A percentile compares a stretch with the other conserved stretches of the same genome.
phyloP scores from a whole-genome alignment of 2,329 filamentous ascomycete species.

The Pezicula radicicola region DNA sequence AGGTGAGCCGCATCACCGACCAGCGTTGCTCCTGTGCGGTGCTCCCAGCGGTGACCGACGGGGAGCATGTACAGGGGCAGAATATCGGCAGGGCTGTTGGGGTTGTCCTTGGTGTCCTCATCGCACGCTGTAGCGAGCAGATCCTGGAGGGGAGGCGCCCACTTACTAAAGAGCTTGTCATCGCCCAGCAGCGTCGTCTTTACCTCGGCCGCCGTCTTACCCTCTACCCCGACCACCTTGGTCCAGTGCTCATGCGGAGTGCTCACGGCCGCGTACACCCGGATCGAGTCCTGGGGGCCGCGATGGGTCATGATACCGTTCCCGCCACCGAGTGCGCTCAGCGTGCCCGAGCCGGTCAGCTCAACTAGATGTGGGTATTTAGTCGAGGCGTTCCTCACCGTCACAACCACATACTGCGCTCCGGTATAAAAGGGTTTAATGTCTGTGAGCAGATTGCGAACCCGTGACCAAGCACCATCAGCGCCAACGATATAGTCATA shows the following conservation, averaged over 20 bases:
- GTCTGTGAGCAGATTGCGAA: constrained; percentile 26
- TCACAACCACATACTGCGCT: not conserved
- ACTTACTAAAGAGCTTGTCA: not conserved
- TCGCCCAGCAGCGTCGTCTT: too few species aligned
- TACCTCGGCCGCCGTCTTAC: not conserved
- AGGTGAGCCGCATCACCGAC: constrained; percentile 45
- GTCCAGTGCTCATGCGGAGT: not conserved
- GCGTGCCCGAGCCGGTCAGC: constrained; percentile 21
- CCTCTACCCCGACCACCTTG: not conserved
- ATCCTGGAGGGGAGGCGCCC: not conserved
- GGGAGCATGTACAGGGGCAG: constrained; percentile 3
- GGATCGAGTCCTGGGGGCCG: constrained; percentile 17
- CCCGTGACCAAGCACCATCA: constrained; percentile 33
- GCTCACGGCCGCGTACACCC: constrained; percentile 9
- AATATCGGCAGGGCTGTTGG: not conserved
- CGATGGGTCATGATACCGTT: constrained; percentile 25
- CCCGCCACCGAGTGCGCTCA: constrained; percentile 18
- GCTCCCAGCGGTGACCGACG: constrained; percentile 2
- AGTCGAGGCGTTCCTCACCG: constrained; percentile 15
- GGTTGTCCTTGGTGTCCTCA: constrained; percentile 8
- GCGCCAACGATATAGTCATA: constrained; percentile 35
- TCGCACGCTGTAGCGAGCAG: constrained; percentile 19
- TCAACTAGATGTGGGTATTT: constrained; percentile 20
- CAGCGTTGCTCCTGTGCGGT: constrained; percentile 35
- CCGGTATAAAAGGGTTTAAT: constrained; percentile 33